A percentile compares a stretch with the other conserved stretches of the same genome.
phyloP scores from a whole-genome alignment of 805 yeast genomes.

The Priceomyces carsonii region DNA sequence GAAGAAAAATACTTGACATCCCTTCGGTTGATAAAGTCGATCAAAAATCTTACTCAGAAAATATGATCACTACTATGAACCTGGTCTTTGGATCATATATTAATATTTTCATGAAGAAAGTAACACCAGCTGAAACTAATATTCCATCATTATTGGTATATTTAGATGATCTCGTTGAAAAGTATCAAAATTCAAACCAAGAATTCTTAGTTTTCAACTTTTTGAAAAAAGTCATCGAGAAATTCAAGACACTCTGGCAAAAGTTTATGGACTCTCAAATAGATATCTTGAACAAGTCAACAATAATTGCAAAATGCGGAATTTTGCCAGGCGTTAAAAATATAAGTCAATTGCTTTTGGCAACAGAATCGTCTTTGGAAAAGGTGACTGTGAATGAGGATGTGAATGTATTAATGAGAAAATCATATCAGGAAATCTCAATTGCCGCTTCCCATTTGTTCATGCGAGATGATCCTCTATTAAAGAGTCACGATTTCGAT shows the following conservation, averaged over 20 bases:
- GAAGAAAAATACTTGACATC: conserved; percentile 18
- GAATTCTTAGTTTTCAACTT: conserved; percentile 57
- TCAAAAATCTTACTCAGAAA: conserved; percentile 47
- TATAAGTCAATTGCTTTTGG: conserved; percentile 30
- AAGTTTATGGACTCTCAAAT: conserved; percentile 59
- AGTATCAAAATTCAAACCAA: conserved; percentile 54
- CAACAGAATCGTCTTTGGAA: conserved; percentile 36
- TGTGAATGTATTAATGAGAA: conserved; percentile 24
- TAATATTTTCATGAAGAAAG: conserved; percentile 32
- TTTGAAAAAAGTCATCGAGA: conserved; percentile 52
- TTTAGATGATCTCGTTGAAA: conserved; percentile 28
- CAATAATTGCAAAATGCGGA: conserved; percentile 37
- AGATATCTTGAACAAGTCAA: conserved; percentile 33
- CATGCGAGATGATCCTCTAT: conserved; percentile 42
- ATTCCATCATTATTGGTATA: conserved; percentile 34
- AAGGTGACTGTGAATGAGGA: conserved; percentile 13
- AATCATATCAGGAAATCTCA: conserved; percentile 32
- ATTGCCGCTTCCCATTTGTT: conserved; percentile 37
- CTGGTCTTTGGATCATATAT: conserved; percentile 46
- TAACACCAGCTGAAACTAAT: conserved; percentile 37
- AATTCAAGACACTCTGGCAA: conserved; percentile 56
- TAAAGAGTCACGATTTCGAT: conserved; percentile 44
- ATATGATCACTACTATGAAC: conserved; percentile 45
- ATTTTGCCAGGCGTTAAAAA: conserved; percentile 34
- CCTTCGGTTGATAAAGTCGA: conserved; percentile 28